phyloP scores from a whole-genome alignment of 106 monocot genomes.

The Dioscorea alata region DNA sequence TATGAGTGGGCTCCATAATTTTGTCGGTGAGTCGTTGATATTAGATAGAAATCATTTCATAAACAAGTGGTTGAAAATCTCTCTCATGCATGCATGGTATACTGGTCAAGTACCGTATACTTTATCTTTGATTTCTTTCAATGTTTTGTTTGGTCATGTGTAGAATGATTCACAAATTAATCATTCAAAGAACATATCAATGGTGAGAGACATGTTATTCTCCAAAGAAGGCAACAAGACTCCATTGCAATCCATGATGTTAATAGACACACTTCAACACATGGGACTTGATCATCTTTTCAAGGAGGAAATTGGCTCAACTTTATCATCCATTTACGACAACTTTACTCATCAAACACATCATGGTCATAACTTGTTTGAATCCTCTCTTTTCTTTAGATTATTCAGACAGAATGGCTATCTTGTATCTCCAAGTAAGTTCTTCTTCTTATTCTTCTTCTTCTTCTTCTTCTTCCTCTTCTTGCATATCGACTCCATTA shows the following conservation, averaged over 20 bases:
- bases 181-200: background rate
- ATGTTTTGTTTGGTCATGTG: too few species aligned
- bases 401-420: conserved; percentile 28
- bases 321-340: conserved; percentile 2
- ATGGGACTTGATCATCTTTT: conserved; percentile 31
- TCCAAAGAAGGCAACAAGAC: background rate
- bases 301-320: conserved; percentile 10
- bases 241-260: conserved; percentile 1
- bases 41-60: too few species aligned
- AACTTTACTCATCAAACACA: background rate
- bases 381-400: conserved; percentile 13
- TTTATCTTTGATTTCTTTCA: too few species aligned
- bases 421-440: conserved; percentile 14
- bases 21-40: too few species aligned
- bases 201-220: conserved; percentile 7
- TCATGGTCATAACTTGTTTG: background rate
- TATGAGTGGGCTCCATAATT: too few species aligned
- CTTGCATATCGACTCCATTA: background rate
- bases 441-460: conserved; percentile 1
- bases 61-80: too few species aligned
- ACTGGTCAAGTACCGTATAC: too few species aligned
- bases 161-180: background rate
- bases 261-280: conserved; percentile 21
- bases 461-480: background rate
- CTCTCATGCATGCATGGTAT: too few species aligned